Base-by-base conservation (phyloP, 805 yeast genomes). In the Yarrowia sp. region DNA sequence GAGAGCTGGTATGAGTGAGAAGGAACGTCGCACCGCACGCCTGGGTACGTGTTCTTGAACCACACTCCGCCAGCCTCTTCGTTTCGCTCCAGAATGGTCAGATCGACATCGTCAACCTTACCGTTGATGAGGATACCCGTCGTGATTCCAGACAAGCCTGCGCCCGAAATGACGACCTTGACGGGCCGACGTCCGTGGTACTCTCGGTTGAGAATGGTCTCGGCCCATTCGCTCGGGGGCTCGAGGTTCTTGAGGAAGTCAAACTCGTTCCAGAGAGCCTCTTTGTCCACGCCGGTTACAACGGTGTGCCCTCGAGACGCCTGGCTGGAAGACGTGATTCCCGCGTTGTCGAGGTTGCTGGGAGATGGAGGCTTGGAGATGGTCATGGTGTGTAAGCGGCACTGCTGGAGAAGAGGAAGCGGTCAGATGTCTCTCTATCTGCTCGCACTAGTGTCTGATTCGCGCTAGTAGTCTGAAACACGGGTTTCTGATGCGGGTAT, bases 71-170 rank as follows among this genome's bases (percentile, higher is more conserved):
- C 67, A 21, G 71, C 62, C 16, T 68, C 71, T 6, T 66, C 59
- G 49, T 70, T 66, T 58, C 68, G 68, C 22, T 70, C 72, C 61
- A 65, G 70, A 35, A 70, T 62, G 16, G 62, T 62, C 35, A 67
- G 62, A n/a, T 68, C 66, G 18, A 68, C 32, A 47, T 70, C 66
- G 27, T 62, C 65, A 14, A 69, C 63, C 44, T 67, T 67, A 7
- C 62, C 44, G 13, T 67, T 70, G 36, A 70, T 39, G 10, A 67
- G 63, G 18, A 64, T 62, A 8, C 68, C 71, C 6, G 69, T 61
- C 13, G 67, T 51, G 41, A 70, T 69, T 13, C 73, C 73, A 13
- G 71, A 64, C 16, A 67, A 35, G 10, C 73, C 74, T 2, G 73
- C 73, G n/a, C 73, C 73, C 29, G 71, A 65, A 25, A 66, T 59